A percentile compares a stretch with the other conserved stretches of the same genome.
phyloP scores from a whole-genome alignment of 2,329 filamentous ascomycete genomes.

The Talaromyces marneffei region DNA sequence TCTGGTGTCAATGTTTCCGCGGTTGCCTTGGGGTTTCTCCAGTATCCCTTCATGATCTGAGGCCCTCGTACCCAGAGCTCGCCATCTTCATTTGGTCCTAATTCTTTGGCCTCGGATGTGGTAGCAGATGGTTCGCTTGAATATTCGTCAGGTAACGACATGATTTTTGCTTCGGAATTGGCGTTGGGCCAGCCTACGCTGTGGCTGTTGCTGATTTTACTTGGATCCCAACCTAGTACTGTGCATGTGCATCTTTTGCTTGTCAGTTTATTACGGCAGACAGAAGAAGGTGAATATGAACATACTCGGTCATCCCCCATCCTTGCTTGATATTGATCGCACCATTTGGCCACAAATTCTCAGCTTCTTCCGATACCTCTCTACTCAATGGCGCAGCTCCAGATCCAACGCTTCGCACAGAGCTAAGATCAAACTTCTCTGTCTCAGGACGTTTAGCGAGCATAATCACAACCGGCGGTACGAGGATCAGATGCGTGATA shows the following conservation, averaged over 20 bases:
- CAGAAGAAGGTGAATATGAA: not conserved
- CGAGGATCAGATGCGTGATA: conserved; percentile 61
- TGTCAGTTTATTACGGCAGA: conserved; percentile 63
- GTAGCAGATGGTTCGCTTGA: not conserved
- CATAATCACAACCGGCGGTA: conserved; percentile 69
- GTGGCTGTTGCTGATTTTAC: conserved; percentile 34
- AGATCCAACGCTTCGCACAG: conserved; percentile 53
- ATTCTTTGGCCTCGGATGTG: not conserved
- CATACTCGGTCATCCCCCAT: conserved; percentile 56
- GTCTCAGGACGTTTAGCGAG: conserved; percentile 66
- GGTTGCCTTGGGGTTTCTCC: conserved; percentile 64
- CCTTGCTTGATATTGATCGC: conserved; percentile 60
- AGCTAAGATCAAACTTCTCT: conserved; percentile 62
- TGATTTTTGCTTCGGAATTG: conserved; percentile 63
- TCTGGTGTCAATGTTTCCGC: conserved; percentile 55
- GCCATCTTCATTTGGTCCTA: conserved; percentile 45
- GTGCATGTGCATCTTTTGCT: conserved; percentile 65
- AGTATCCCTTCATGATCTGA: conserved; percentile 71
- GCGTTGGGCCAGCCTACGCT: conserved; percentile 60
- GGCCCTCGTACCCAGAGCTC: conserved; percentile 70
- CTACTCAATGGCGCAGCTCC: conserved; percentile 65
- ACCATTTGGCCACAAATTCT: conserved; percentile 50
- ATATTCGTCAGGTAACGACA: conserved; percentile 37
- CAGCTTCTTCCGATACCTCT: conserved; percentile 49
- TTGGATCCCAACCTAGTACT: conserved; percentile 58